These are phyloP conservation scores for Yamadazyma sp. DNA, from an alignment of 1,139 yeast genomes.

Conservation along the genomic window DNA sequence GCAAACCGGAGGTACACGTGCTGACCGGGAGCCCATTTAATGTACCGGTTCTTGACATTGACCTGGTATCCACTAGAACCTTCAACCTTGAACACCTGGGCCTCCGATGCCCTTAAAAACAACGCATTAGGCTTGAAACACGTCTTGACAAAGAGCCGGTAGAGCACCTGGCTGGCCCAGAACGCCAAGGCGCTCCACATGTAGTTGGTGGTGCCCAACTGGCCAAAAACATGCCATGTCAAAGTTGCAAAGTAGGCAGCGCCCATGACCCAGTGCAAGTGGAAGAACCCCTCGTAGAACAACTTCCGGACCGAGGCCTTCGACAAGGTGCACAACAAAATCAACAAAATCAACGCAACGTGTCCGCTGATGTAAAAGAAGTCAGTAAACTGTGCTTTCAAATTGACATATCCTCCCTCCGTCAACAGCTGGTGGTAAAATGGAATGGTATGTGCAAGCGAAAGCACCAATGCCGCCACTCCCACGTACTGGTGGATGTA, in stretches of 20 bases:
- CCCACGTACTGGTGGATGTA: constrained; percentile 53
- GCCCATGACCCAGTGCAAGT: constrained; percentile 60
- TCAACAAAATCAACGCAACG: constrained; percentile 47
- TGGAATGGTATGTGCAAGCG: constrained; percentile 56
- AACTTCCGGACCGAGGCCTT: constrained; percentile 42
- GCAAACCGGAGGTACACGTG: constrained; percentile 55
- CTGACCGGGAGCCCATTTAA: constrained; percentile 60
- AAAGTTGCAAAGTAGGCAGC: constrained; percentile 53
- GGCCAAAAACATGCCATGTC: constrained; percentile 47
- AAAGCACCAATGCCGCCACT: constrained; percentile 44
- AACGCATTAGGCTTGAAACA: constrained; percentile 43
- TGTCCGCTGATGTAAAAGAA: constrained; percentile 31
- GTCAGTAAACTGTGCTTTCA: constrained; percentile 18
- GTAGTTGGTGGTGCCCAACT: constrained; percentile 44
- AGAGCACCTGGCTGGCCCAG: constrained; percentile 53
- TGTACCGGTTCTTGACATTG: constrained; percentile 36
- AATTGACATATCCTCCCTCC: constrained; percentile 50
- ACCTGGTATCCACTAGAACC: constrained; percentile 41
- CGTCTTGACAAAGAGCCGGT: constrained; percentile 53
- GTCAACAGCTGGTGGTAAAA: constrained; percentile 44
- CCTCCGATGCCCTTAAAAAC: constrained; percentile 49
- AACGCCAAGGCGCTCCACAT: constrained; percentile 58
- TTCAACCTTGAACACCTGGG: constrained; percentile 30
- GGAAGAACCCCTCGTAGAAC: constrained; percentile 54
- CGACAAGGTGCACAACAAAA: constrained; percentile 48